A percentile compares a stretch with the other conserved stretches of the same genome.
Conservation (phyloP, 306 rosid genomes). For the Vicia sativa region DNA sequence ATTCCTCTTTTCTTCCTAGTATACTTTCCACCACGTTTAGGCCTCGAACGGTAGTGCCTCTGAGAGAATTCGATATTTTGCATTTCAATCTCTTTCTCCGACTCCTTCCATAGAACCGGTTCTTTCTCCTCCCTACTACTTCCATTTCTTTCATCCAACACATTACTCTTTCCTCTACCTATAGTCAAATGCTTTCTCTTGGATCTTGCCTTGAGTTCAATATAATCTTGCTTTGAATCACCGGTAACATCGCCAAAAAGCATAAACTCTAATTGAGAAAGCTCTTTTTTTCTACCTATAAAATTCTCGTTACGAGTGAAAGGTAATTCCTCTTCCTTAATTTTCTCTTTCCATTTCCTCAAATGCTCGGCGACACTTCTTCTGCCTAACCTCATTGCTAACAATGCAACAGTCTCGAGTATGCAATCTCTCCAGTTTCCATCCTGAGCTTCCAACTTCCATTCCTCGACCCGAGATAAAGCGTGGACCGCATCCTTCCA, state of each 20-base stretch:
- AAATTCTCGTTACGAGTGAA: constrained; percentile 72
- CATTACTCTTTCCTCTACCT: constrained; percentile 64
- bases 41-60: constrained; percentile 52
- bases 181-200: constrained; percentile 64
- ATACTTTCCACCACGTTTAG: constrained; percentile 60
- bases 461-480: constrained; percentile 79
- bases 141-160: constrained; percentile 59
- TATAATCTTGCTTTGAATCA: constrained; percentile 77
- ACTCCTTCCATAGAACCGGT: constrained; percentile 89
- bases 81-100: constrained; percentile 92
- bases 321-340: constrained; percentile 85
- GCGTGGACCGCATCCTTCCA: constrained; percentile 86
- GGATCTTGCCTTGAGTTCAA: constrained; percentile 75
- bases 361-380: constrained; percentile 82
- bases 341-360: constrained; percentile 76
- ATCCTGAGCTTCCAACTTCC: constrained; percentile 86
- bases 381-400: constrained; percentile 77
- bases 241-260: constrained; percentile 79
- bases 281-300: constrained; percentile 81
- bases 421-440: constrained; percentile 94
- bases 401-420: constrained; percentile 61
- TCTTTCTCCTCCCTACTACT: constrained; percentile 70
- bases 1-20: constrained; percentile 67
- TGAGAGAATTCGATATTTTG: constrained; percentile 64
- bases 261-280: constrained; percentile 78